These are phyloP conservation scores for Mangifera indica DNA, from an alignment of 345 rosid species.

Conservation along the genomic window DNA sequence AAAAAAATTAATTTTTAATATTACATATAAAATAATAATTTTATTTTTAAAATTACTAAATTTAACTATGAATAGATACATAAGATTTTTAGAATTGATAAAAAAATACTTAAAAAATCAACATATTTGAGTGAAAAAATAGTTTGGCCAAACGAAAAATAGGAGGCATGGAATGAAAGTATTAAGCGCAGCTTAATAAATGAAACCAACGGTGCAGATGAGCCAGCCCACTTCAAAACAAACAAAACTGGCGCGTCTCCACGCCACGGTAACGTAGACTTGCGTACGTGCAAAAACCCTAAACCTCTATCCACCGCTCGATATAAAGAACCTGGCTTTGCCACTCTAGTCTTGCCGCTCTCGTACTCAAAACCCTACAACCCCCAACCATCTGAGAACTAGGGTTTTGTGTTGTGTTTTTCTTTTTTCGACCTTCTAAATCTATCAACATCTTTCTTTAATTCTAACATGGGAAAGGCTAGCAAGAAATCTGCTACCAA, in stretches of 20 bases:
- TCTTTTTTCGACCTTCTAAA: too few relatives aligned
- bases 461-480: slow-evolving; percentile 44
- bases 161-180: too few relatives aligned
- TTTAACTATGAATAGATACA: too few relatives aligned
- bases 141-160: too few relatives aligned
- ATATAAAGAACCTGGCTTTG: neutral
- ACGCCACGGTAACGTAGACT: neutral
- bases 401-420: slow-evolving; percentile 12
- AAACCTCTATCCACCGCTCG: slow-evolving; percentile 1
- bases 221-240: neutral
- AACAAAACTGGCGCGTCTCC: slow-evolving; percentile 1
- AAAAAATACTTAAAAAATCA: too few relatives aligned
- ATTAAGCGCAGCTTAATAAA: too few relatives aligned
- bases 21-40: too few relatives aligned
- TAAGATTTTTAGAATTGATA: too few relatives aligned
- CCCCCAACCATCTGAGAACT: neutral
- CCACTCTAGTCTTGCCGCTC: neutral
- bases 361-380: slow-evolving; percentile 10
- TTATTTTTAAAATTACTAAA: too few relatives aligned
- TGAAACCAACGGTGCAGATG: slow-evolving; percentile 11
- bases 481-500: slow-evolving; percentile 54
- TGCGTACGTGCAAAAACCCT: slow-evolving; percentile 19
- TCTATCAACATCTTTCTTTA: neutral
- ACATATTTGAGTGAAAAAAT: too few relatives aligned
- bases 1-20: too few relatives aligned